Percentiles rank a stretch among this genome's conserved stretches.
These are phyloP conservation scores for Lasiosphaeris hirsuta DNA, from an alignment of 495 filamentous ascomycete genomes.

Conservation along the genomic window DNA sequence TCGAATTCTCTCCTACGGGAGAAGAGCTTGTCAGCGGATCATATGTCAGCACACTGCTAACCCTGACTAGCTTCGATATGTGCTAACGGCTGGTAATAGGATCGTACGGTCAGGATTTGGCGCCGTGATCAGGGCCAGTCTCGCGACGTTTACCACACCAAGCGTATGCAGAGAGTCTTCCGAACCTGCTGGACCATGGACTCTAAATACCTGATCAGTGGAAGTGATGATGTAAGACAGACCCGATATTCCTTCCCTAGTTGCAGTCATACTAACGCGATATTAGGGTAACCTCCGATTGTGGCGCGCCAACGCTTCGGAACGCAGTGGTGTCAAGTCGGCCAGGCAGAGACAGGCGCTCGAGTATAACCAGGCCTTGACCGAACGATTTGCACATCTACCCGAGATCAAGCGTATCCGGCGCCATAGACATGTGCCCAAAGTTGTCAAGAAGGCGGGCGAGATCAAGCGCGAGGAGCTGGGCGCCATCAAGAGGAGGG, in stretches of 20 bases:
- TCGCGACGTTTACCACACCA: slow-evolving; percentile 93
- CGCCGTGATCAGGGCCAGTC: slow-evolving; percentile 75
- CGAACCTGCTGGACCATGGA: slow-evolving; percentile 80
- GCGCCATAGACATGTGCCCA: slow-evolving; percentile 86
- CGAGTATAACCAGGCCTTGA: slow-evolving; percentile 87
- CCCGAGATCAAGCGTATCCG: slow-evolving; percentile 90
- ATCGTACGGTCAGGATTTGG: slow-evolving; percentile 62
- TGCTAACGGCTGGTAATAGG: slow-evolving; percentile 6
- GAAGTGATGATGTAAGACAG: slow-evolving; percentile 65
- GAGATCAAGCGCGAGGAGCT: slow-evolving; percentile 96
- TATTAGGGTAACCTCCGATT: slow-evolving; percentile 75
- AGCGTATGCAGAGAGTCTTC: slow-evolving; percentile 90
- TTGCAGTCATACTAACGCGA: not conserved
- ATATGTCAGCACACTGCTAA: slow-evolving; percentile 67
- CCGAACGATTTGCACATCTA: slow-evolving; percentile 87
- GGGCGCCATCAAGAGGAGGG: slow-evolving; percentile 76
- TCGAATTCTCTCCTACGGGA: slow-evolving; percentile 92
- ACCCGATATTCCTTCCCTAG: not conserved
- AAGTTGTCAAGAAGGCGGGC: slow-evolving; percentile 92
- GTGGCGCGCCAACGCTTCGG: slow-evolving; percentile 86
- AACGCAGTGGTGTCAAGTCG: slow-evolving; percentile 79
- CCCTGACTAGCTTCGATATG: slow-evolving; percentile 60
- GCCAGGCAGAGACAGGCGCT: slow-evolving; percentile 76
- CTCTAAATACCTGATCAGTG: slow-evolving; percentile 79
- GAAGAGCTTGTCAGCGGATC: slow-evolving; percentile 88